Base-by-base conservation (phyloP, 208 protist species). In the Ichthyophonus hoferi region DNA sequence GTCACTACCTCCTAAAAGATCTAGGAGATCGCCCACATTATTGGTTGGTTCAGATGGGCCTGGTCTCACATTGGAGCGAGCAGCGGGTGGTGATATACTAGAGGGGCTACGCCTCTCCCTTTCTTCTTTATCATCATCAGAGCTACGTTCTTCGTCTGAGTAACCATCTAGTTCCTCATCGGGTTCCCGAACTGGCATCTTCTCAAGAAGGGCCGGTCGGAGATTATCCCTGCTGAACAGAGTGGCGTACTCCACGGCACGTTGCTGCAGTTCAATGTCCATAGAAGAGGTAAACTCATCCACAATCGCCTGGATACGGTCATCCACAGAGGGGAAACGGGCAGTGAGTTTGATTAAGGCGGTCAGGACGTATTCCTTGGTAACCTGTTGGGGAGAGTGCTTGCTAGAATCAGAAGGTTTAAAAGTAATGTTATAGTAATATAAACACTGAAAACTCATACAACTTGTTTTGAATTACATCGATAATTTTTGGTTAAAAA, bases 271-370 rank as follows among this genome's bases (percentile, higher is more conserved):
- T 67, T 90, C 87, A 1, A 34, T 78, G 38, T 90, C 86, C 40
- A 79, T 42, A 40, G 79, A 39, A 41, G 37, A 35, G 35, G 34
- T 24, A 39, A 58, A 88, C 14, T 24, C 40, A 37, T 39, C 2
- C 31, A 87, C 14, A 34, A 88, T 67, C 40, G 2, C 2, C 38
- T 39, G 40, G 42, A 40, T 81, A 37, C 79, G 1, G 38, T 81
- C 90, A 24, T 35, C 40, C 34, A 17, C 86, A 79, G 89, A 58
- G 17, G 67, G 31, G 89, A 95, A 97, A 76, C 95, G 94, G 0
- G 96, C 94, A 31, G 95, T 96, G 17, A 98, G 91, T 92, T 88
- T 88, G 12, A 92, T 42, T 24, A 90, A 17, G 24, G 88, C 39
- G n/a, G 35, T 90, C 82, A 90, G 7, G 37, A 86, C 42, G 31